Percentiles rank a stretch among this genome's conserved stretches.
Evolutionary conservation across 2,329 filamentous ascomycete genomes (phyloP).

Genomic region (Stagonosporopsis cucurbitacearum): DNA sequence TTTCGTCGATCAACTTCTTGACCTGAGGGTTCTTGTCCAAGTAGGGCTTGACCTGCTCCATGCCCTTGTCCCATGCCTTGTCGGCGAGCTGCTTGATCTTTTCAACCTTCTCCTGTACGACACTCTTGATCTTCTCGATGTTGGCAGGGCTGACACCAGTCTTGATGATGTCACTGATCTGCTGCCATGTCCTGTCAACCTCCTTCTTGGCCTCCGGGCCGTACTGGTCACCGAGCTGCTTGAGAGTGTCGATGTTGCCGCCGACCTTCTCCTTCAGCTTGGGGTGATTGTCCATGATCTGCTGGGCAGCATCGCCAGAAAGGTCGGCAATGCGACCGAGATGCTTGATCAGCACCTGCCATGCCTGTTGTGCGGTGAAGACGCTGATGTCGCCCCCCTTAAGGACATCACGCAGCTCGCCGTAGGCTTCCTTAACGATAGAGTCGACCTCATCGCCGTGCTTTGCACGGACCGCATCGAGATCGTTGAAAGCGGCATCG

Average conservation of each 20-base stretch:
- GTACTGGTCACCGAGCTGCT: slow-evolving; percentile 71
- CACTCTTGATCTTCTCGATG: slow-evolving; percentile 60
- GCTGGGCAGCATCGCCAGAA: slow-evolving; percentile 65
- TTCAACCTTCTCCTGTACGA: slow-evolving; percentile 74
- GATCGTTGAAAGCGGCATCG: slow-evolving; percentile 72
- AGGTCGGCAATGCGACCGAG: slow-evolving; percentile 66
- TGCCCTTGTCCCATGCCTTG: slow-evolving; percentile 73
- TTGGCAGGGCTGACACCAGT: slow-evolving; percentile 66
- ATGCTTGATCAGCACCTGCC: slow-evolving; percentile 68
- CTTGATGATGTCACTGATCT: slow-evolving; percentile 69
- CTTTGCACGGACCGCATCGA: slow-evolving; percentile 70
- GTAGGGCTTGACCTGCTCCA: slow-evolving; percentile 73
- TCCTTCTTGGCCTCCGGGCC: slow-evolving; percentile 80
- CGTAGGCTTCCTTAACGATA: slow-evolving; percentile 71
- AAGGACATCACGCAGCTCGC: slow-evolving; percentile 67
- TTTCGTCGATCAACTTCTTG: slow-evolving; percentile 75
- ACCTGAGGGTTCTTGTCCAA: slow-evolving; percentile 79
- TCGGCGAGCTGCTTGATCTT: slow-evolving; percentile 72
- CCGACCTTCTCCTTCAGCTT: slow-evolving; percentile 75
- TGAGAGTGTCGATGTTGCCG: slow-evolving; percentile 70
- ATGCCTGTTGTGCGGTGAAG: slow-evolving; percentile 66
- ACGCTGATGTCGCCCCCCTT: slow-evolving; percentile 67
- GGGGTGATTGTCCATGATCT: slow-evolving; percentile 77
- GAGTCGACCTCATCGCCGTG: slow-evolving; percentile 74
- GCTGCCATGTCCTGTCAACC: slow-evolving; percentile 72